phyloP scores from a whole-genome alignment of 2,329 filamentous ascomycete genomes.

The Phialemoniopsis sp. region DNA sequence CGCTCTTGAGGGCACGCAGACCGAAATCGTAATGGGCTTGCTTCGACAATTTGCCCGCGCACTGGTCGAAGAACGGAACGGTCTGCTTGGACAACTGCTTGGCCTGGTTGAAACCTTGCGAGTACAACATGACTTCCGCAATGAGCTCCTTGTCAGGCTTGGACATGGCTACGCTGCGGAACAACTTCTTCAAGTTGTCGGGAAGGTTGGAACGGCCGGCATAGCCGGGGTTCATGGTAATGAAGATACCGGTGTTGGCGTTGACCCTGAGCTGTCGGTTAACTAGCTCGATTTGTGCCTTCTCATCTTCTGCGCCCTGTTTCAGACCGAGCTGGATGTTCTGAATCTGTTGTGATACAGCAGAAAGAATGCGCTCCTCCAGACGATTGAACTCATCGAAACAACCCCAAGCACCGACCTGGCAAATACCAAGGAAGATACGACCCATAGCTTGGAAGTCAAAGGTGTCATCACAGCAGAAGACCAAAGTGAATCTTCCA shows the following conservation, averaged over 20 bases:
- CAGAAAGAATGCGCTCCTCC: constrained; percentile 94
- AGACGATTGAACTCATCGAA: constrained; percentile 99
- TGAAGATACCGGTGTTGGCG: constrained; percentile 94
- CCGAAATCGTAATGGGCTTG: constrained; percentile 99
- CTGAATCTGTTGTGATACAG: constrained; percentile 98
- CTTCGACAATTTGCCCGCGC: constrained; percentile 76
- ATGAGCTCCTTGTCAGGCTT: constrained; percentile 99
- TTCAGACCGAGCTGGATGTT: constrained; percentile 97
- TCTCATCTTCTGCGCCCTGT: constrained; percentile 75
- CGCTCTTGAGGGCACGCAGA: constrained; percentile 95
- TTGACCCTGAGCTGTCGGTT: constrained; percentile 89
- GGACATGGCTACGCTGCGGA: constrained; percentile 99
- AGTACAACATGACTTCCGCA: constrained; percentile 99
- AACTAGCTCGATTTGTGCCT: constrained; percentile 88
- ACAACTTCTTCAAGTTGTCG: constrained; percentile 98
- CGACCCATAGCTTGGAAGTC: constrained; percentile 99
- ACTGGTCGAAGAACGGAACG: constrained; percentile 97
- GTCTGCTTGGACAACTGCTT: constrained; percentile 92
- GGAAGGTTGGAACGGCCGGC: constrained; percentile 96
- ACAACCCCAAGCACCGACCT: constrained; percentile 98
- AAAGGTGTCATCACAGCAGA: constrained; percentile 99
- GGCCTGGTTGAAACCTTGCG: constrained; percentile 95
- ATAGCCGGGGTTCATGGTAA: constrained; percentile 99
- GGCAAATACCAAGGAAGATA: constrained; percentile 98
- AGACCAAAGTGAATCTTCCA: constrained; percentile 95